A percentile compares a stretch with the other conserved stretches of the same genome.
phyloP scores from a whole-genome alignment of 106 monocot genomes.

The Platanthera guangdongensis region DNA sequence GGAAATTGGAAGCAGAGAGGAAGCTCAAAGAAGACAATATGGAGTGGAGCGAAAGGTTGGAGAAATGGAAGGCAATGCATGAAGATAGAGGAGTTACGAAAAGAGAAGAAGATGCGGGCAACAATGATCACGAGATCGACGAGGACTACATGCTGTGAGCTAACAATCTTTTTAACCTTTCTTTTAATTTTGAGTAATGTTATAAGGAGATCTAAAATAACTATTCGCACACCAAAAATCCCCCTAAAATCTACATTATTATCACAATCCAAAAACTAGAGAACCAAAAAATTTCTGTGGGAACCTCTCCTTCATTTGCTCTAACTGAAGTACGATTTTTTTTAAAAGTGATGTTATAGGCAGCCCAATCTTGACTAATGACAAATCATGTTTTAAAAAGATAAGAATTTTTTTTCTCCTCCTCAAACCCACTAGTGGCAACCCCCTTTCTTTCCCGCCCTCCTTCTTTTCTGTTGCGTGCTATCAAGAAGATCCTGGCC shows the following conservation, averaged over 20 bases:
- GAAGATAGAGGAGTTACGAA: constrained; percentile 37
- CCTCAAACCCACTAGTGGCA: no score
- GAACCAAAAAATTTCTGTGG: no score
- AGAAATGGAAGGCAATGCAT: constrained; percentile 80
- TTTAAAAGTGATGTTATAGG: background rate
- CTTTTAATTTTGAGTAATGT: background rate
- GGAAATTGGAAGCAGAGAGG: constrained; percentile 57
- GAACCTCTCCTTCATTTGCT: background rate
- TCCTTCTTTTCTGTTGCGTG: no score
- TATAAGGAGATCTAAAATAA: background rate
- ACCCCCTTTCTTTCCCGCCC: no score
- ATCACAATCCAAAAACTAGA: no score
- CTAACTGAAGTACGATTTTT: background rate
- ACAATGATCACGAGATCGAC: constrained; percentile 43
- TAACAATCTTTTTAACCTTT: background rate
- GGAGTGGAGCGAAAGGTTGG: constrained; percentile 84
- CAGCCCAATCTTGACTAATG: no score
- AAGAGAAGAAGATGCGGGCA: constrained; percentile 19
- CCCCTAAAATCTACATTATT: background rate
- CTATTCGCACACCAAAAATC: background rate
- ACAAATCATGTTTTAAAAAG: no score
- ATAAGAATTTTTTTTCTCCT: no score
- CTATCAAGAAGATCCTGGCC: background rate
- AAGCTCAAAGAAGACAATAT: constrained; percentile 32
- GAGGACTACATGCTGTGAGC: constrained; percentile 72